phyloP scores from a whole-genome alignment of 1,139 yeast genomes.

The Kazachstania sp. region DNA sequence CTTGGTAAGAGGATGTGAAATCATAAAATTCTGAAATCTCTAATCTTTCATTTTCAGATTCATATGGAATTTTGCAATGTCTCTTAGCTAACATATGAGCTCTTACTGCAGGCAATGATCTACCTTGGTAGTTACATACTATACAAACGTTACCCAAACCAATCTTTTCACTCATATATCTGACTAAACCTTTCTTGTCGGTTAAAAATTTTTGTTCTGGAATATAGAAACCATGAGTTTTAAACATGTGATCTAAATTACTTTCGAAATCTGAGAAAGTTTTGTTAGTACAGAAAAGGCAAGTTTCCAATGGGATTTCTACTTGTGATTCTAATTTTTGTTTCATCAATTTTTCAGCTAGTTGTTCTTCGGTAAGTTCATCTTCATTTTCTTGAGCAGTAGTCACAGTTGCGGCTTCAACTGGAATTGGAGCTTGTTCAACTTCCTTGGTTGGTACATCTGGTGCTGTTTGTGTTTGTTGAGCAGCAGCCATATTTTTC shows the following conservation, averaged over 20 bases:
- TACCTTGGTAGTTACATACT: slow-evolving; percentile 79
- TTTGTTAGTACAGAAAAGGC: slow-evolving; percentile 63
- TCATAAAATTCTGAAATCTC: slow-evolving; percentile 91
- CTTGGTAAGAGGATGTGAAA: slow-evolving; percentile 53
- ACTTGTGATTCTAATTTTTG: slow-evolving; percentile 54
- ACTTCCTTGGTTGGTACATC: too few relatives aligned
- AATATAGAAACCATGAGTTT: slow-evolving; percentile 69
- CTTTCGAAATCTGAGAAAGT: slow-evolving; percentile 43
- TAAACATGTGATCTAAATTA: slow-evolving; percentile 67
- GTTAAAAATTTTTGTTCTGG: slow-evolving; percentile 71
- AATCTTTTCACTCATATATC: slow-evolving; percentile 80
- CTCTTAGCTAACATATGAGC: slow-evolving; percentile 86
- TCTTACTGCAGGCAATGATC: slow-evolving; percentile 76
- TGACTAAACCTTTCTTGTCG: slow-evolving; percentile 65
- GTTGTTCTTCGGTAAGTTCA: slow-evolving; percentile 37
- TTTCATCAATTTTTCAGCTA: slow-evolving; percentile 44
- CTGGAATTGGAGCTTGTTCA: slow-evolving; percentile 6
- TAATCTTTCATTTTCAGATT: slow-evolving; percentile 69
- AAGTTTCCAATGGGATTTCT: slow-evolving; percentile 62
- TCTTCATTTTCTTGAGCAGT: slow-evolving; percentile 14
- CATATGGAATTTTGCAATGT: slow-evolving; percentile 88
- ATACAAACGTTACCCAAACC: slow-evolving; percentile 89
- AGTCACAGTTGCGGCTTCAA: slow-evolving; percentile 10
- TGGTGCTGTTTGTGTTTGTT: background rate
- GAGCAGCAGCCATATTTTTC: slow-evolving; percentile 14